phyloP scores from a whole-genome alignment of 2,329 filamentous ascomycete species.

The Aspergillus eucalypticola region DNA sequence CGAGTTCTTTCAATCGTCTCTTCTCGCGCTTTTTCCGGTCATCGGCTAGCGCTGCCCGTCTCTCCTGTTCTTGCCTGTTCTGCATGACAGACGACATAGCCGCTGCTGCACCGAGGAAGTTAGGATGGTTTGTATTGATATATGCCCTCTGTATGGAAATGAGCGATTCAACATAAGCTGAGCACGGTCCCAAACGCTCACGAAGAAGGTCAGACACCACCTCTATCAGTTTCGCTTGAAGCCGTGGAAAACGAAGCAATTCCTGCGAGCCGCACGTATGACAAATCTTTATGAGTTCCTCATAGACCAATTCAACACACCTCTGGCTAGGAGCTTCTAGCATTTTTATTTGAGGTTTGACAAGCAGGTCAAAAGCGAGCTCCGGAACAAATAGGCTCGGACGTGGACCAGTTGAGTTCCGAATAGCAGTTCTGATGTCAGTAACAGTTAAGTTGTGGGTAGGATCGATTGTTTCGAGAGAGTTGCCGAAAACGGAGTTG shows the following conservation, averaged over 20 bases:
- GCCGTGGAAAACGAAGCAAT: constrained; percentile 82
- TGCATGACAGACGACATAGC: constrained; percentile 97
- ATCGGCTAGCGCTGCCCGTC: constrained; percentile 74
- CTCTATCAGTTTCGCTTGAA: constrained; percentile 96
- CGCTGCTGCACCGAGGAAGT: constrained; percentile 93
- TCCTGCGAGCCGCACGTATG: constrained; percentile 97
- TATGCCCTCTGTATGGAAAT: constrained; percentile 98
- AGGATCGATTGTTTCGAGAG: constrained; percentile 91
- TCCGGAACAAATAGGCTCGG: constrained; percentile 97
- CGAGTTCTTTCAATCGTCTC: constrained; percentile 78
- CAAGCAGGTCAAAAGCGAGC: constrained; percentile 93
- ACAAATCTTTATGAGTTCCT: constrained; percentile 98
- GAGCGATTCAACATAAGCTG: constrained; percentile 89
- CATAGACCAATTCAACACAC: constrained; percentile 96
- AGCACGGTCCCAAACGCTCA: constrained; percentile 86
- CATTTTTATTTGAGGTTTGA: constrained; percentile 98
- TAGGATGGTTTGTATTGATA: constrained; percentile 99
- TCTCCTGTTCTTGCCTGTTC: constrained; percentile 91
- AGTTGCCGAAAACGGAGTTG: constrained; percentile 97
- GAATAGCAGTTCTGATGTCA: constrained; percentile 94
- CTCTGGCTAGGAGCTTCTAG: constrained; percentile 92
- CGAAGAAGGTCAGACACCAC: constrained; percentile 94
- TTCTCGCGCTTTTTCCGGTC: constrained; percentile 85
- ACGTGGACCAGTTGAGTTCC: constrained; percentile 93
- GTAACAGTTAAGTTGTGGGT: constrained; percentile 91